Conservation (phyloP, 768 basidiomycete species). For the Pleurotus platypus region DNA sequence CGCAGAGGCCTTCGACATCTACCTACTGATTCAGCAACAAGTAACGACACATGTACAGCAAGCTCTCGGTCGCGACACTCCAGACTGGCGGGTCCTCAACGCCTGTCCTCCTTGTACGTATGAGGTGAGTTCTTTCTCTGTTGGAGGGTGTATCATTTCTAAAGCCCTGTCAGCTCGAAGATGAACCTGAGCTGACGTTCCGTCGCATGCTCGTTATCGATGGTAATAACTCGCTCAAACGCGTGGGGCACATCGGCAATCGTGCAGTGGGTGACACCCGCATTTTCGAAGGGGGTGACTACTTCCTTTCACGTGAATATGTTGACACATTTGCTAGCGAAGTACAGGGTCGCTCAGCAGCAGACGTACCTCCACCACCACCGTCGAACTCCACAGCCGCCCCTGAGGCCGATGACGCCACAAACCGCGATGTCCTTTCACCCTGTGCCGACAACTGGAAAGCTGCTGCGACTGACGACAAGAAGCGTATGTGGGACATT, state of each 20-base stretch:
- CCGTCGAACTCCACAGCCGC: background rate
- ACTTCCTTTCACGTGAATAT: conserved; percentile 2
- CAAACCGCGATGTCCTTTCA: background rate
- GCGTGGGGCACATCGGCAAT: no score
- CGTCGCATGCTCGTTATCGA: conserved; percentile 8
- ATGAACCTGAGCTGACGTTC: background rate
- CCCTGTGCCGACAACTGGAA: conserved; percentile 8
- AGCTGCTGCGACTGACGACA: background rate
- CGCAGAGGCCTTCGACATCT: conserved; percentile 23
- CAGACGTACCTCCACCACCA: background rate
- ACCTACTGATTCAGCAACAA: conserved; percentile 11
- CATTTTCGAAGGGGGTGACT: conserved; percentile 3
- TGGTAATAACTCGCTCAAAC: no score
- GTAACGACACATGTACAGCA: conserved; percentile 13
- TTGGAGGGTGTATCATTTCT: background rate
- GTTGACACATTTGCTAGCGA: conserved; percentile 3
- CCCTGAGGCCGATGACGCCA: background rate
- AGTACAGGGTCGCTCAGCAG: background rate
- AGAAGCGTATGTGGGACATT: conserved; percentile 21
- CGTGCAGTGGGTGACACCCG: background rate
- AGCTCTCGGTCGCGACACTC: conserved; percentile 17
- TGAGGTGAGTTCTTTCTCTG: conserved; percentile 11
- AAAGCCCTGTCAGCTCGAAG: background rate
- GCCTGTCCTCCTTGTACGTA: conserved; percentile 25
- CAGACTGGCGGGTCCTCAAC: conserved; percentile 21